phyloP scores from a whole-genome alignment of 371 early-diverging fungal species.

The Paraphysoderma sedebokerense region DNA sequence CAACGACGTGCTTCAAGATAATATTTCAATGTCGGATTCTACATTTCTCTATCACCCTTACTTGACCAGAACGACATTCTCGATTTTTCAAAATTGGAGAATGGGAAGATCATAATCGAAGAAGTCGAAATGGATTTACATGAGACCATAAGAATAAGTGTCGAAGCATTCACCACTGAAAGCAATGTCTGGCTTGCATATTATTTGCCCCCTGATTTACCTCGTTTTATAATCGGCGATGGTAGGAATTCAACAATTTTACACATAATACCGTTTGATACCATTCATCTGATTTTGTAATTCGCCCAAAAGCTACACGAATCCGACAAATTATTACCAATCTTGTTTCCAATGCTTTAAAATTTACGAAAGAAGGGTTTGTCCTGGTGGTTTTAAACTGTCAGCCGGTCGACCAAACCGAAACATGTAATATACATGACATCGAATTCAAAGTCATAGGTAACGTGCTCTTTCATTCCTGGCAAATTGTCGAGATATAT shows the following conservation, averaged over 20 bases:
- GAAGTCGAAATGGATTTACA: not conserved
- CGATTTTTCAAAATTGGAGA: not conserved
- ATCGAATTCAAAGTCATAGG: no score
- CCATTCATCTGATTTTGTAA: not conserved
- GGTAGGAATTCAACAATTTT: no score
- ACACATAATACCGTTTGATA: no score
- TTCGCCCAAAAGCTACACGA: not conserved
- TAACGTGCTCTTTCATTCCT: no score
- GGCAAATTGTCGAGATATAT: not conserved
- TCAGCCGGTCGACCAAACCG: no score
- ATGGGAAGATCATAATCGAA: not conserved
- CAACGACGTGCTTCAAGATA: no score
- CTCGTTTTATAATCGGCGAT: not conserved
- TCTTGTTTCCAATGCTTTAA: not conserved
- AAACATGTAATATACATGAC: no score
- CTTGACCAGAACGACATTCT: not conserved
- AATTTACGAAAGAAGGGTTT: not conserved
- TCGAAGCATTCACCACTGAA: not conserved
- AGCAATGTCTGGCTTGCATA: not conserved
- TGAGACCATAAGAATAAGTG: not conserved
- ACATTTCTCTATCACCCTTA: no score
- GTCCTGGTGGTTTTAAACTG: no score
- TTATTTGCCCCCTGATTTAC: not conserved
- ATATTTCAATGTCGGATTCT: no score
- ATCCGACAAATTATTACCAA: not conserved